Base-by-base conservation (phyloP, 2,329 filamentous ascomycete genomes). In the Fusarium camptoceras region DNA sequence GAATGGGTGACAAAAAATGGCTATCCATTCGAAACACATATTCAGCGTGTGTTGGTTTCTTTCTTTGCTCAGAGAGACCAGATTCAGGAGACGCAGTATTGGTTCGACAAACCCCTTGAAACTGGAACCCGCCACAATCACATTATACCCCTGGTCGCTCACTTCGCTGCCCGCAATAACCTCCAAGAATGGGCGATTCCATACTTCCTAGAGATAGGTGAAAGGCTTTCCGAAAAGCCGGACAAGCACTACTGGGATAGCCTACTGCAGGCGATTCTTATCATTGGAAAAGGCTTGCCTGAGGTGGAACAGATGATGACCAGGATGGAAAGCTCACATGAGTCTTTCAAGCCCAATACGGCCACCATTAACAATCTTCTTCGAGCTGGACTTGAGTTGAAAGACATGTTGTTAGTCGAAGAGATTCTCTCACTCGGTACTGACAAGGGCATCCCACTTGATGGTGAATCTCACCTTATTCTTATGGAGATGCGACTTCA, bases 351-450 rank as follows among this genome's bases (percentile, higher is more conserved):
- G 9, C 88, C 94, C 0, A 90, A 93, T 57, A 89, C 89, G 9
- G 81, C 86, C 5, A 94, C 92, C 8, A 89, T 98, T 73, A 97
- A 98, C 75, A 82, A 84, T 8, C 84, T 98, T 27, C 85, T 98
- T 20, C 86, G 88, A 55, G 89, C 90, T 60, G 92, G 93, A 12
- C 90, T 91, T 68, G 87, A 88, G n/a, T 86, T 86, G 57, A 84
- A 90, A 14, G 90, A 97, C 73, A 85, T 89, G 0, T 89, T 92
- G 71, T 83, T 92, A 47, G 93, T 92, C 8, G 90, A 94, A 76
- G 87, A 93, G 15, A 92, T 94, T 67, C 84, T 94, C 48, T 81
- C 86, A 3, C 81, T 98, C 14, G 89, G 90, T 3, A 78, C 86
- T 46, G 88, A 90, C 73, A 87, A 89, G 73, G 87, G 86, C 7